Base-by-base conservation (phyloP, 148 eudicot genomes). In the Cornus florida region DNA sequence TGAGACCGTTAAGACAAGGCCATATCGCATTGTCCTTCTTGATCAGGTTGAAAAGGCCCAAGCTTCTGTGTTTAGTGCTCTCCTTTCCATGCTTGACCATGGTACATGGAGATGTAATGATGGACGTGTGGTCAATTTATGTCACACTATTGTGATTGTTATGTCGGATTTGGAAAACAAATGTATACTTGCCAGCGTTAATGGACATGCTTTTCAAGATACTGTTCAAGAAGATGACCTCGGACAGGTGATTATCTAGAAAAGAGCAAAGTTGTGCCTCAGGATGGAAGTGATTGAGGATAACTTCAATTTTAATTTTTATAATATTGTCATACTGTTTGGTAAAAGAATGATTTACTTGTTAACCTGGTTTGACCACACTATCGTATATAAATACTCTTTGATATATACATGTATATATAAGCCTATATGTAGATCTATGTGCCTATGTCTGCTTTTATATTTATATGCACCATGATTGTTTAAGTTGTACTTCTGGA, bases 41-140 rank as follows among this genome's bases (percentile, higher is more conserved):
- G 69, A 22, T 66, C 24, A 66, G 69, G 69, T 66, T 66, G 69
- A 66, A 66, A 66, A 66, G 69, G 31, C 69, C 23, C 7, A 66
- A 43, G 48, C 48, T 43, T 43, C 48, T 43, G 48, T 43, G 4
- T 43, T 43, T 43, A 43, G 48, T 43, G 48, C 48, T 43, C 48
- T 43, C 48, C 48, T 43, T 43, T 43, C 48, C 4, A 7, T 43
- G 48, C 48, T 43, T 43, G 48, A 43, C 48, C 48, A 43, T 43
- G 48, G 46, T 41, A 41, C 46, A 41, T 41, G 46, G 46, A 41
- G 46, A 41, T 8, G 46, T 41, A 43, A 43, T 43, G 48, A 43
- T 7, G 48, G 48, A 43, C 10, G 48, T 3, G 0, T 9, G 9
- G 10, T 43, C 10, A 43, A 43, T 43, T 43, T 43, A 43, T 43